Evolutionary conservation across 2,329 filamentous ascomycete species (phyloP), one percentile per base, ranked within the genome.

Genomic region (Arthroderma uncinatum): DNA sequence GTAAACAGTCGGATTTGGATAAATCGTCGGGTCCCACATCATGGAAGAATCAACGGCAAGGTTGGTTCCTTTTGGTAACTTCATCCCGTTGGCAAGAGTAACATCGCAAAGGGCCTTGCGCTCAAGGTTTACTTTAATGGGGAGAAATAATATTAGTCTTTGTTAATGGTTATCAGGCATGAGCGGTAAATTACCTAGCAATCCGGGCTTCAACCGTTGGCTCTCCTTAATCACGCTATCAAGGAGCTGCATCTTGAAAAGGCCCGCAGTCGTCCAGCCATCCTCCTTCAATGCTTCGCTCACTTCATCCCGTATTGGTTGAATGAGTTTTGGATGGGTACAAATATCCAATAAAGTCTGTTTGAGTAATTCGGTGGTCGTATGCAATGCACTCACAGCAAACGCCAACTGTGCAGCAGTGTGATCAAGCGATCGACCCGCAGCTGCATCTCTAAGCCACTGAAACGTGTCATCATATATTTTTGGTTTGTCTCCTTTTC

Each of bases 151-250:
- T 23, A 16, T 36, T 12, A 36, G 66, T 57, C 2, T 53, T 56
- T 16, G 62, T 28, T 3, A 10, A 9, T 12, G 3, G 1, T 14
- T 10, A 12, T 9, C 34, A 14, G 9, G n/a, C 8, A 47, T 2
- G 19, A 52, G n/a, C 23, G 9, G 14, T n/a, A 19, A 3, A 12
- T 52, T 52, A 52, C 48, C 33, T 34, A 36, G 16, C 19, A 33
- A 9, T 4, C 25, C 48, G 7, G 68, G 67, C 42, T 68, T 68
- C 30, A 70, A 28, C 1, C 74, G 64, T 52, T 70, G 68, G 1
- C 56, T 63, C 60, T 76, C 73, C 53, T 75, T 75, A 54, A 76
- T 62, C 1, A 70, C 67, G 53, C 74, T 76, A 60, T 76, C 74
- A 59, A 76, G 60, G 1, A 74, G 62, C 58, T 70, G 70, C 40